Conservation (phyloP, 2,329 filamentous ascomycete species). For the Paraphaeosphaeria sporulosa region DNA sequence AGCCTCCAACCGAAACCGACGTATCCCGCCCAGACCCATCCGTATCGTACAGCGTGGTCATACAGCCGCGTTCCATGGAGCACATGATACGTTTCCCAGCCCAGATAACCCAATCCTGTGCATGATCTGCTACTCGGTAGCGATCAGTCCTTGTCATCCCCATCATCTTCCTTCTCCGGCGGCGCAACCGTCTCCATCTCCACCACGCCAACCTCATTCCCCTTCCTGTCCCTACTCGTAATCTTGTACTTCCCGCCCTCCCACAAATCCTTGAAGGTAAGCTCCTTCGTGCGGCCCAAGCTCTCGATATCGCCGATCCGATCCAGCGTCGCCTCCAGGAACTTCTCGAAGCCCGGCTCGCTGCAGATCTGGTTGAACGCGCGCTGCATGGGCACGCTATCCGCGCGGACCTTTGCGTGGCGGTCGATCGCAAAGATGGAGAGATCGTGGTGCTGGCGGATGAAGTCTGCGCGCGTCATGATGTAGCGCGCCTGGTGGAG, state of each 20-base stretch:
- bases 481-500: constrained; percentile 65
- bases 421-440: constrained; percentile 96
- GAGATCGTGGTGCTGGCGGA: constrained; percentile 87
- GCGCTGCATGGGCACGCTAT: constrained; percentile 94
- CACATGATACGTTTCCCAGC: background rate
- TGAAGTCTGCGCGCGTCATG: constrained; percentile 96
- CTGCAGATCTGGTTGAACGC: constrained; percentile 87
- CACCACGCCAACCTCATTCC: constrained; percentile 36
- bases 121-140: background rate
- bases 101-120: background rate
- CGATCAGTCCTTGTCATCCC: constrained; percentile 22
- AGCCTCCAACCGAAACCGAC: background rate
- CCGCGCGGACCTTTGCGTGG: constrained; percentile 84
- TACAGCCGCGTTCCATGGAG: constrained; percentile 1
- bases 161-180: constrained; percentile 36
- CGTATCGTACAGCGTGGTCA: constrained; percentile 6
- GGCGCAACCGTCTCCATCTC: constrained; percentile 44
- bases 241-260: constrained; percentile 76
- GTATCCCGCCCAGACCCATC: background rate
- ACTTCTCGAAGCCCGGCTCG: constrained; percentile 78
- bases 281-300: constrained; percentile 88
- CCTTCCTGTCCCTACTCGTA: constrained; percentile 39
- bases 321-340: constrained; percentile 81
- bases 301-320: constrained; percentile 93
- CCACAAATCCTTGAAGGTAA: constrained; percentile 95